phyloP scores from a whole-genome alignment of 441 rosid genomes.

The Erodium trifolium region DNA sequence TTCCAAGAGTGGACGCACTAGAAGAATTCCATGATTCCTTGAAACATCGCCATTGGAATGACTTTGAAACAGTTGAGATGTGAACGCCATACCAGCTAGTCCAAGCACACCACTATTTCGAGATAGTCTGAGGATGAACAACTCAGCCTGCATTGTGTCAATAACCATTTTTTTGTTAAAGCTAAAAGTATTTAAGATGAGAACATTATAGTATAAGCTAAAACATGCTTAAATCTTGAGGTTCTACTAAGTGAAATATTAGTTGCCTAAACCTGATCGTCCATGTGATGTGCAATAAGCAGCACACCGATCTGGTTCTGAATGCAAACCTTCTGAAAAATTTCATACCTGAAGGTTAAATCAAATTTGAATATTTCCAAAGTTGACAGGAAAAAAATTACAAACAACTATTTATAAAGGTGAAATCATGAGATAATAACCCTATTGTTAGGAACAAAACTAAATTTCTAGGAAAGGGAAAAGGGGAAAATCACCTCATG shows the following conservation, averaged over 20 bases:
- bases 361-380: slow-evolving; percentile 10
- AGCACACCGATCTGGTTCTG: slow-evolving; percentile 50
- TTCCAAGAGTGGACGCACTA: slow-evolving; percentile 76
- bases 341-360: slow-evolving; percentile 49
- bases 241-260: background rate
- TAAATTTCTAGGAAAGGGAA: slow-evolving; percentile 12
- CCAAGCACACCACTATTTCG: slow-evolving; percentile 93
- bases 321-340: slow-evolving; percentile 55
- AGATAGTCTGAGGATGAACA: slow-evolving; percentile 77
- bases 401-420: background rate
- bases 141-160: slow-evolving; percentile 66
- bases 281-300: slow-evolving; percentile 90
- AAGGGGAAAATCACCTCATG: slow-evolving; percentile 38
- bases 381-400: slow-evolving; percentile 12
- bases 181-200: background rate
- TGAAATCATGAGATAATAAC: slow-evolving; percentile 5
- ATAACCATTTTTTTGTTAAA: background rate
- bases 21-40: slow-evolving; percentile 42
- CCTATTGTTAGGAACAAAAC: slow-evolving; percentile 10
- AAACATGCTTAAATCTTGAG: background rate
- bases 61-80: slow-evolving; percentile 55
- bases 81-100: slow-evolving; percentile 81
- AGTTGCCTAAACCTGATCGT: slow-evolving; percentile 65
- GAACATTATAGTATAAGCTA: slow-evolving; percentile 8
- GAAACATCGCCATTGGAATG: slow-evolving; percentile 28